Base-by-base conservation (phyloP, 306 rosid species). In the Arachis hypogaea region DNA sequence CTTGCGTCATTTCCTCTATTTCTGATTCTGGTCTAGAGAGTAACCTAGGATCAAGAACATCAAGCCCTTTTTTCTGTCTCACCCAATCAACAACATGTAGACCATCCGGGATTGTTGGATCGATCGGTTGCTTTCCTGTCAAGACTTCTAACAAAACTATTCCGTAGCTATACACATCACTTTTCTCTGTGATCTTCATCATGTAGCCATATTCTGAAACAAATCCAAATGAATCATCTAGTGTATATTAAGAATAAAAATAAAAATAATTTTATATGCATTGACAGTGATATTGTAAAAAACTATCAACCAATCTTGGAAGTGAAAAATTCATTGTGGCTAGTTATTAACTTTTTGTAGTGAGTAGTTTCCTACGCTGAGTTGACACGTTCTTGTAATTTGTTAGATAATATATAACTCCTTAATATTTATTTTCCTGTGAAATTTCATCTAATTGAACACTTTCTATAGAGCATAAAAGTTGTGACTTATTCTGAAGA, bases 41-140 rank as follows among this genome's bases (percentile, higher is more conserved):
- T 62, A 91, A 77, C 78, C 83, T 82, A 0, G 75, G 78, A 57
- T 94, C 98, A 52, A 94, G 87, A 4, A 94, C 96, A 76, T 86
- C 98, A 59, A 82, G 66, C 18, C 90, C 90, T 22, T 86, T 82
- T 60, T 64, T 91, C 78, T 81, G 89, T 67, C 86, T 88, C 84
- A 94, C 98, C 98, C 97, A 94, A 76, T 94, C 97, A 72, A 89
- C 98, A 5, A 93, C 82, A 70, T 94, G 97, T 60, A 84, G 77
- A 10, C 97, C 97, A 1, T 89, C 97, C 0, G 97, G 93, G 59
- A 91, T 91, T 0, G 96, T 94, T n/a, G 98, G 98, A 82, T 94
- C 98, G 33, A 94, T 94, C 4, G 97, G 97, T 83, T 91, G 98
- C 82, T 94, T 94, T 7, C 98, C 98, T 0, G 97, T 94, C 77